Percentiles rank a stretch among this genome's conserved stretches.
Evolutionary conservation across 257 asterid species (phyloP).

Genomic region (Solanum rostratum): DNA sequence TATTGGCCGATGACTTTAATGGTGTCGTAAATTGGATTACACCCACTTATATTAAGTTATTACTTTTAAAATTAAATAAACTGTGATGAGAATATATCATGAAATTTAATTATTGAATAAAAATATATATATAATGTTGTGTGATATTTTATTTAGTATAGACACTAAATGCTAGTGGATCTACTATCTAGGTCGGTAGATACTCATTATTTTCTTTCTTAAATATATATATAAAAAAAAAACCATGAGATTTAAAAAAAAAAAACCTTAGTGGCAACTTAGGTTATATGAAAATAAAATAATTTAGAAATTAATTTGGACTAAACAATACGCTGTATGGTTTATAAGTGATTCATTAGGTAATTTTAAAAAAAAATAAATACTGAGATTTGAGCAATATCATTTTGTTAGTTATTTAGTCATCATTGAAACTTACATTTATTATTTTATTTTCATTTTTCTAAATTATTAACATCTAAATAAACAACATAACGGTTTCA

Average conservation of each 20-base stretch:
- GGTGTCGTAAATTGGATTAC: not conserved
- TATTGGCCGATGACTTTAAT: not conserved
- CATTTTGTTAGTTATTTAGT: too few relatives aligned
- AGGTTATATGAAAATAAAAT: not conserved
- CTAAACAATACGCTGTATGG: not conserved
- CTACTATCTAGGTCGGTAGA: too few relatives aligned
- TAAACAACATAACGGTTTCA: not conserved
- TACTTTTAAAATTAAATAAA: not conserved
- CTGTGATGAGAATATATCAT: not conserved
- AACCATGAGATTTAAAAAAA: too few relatives aligned
- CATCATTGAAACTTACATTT: not conserved
- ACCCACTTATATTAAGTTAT: not conserved
- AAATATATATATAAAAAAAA: not conserved
- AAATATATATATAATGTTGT: not conserved
- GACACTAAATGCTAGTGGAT: not conserved
- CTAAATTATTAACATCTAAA: not conserved
- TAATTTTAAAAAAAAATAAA: not conserved
- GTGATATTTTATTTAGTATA: not conserved
- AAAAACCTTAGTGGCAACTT: too few relatives aligned
- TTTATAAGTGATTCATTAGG: not conserved
- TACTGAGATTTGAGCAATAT: too few relatives aligned
- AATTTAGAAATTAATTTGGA: not conserved
- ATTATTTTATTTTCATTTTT: not conserved
- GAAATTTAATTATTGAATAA: not conserved
- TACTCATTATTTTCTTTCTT: not conserved